Base-by-base conservation (phyloP, 805 yeast species). In the Sugiyamaella smithiae region DNA sequence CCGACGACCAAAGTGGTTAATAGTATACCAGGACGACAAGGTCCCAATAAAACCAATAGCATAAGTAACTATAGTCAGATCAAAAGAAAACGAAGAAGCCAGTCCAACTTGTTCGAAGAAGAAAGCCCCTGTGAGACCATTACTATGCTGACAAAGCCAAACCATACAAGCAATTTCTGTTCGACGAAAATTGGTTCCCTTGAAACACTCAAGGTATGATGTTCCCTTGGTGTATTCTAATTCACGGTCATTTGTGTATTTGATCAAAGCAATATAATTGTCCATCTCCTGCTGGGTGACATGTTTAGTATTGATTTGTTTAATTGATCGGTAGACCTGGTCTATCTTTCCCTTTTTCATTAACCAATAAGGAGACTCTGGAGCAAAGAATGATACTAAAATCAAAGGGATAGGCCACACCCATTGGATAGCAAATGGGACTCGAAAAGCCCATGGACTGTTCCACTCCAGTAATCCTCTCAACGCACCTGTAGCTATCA, bases 391-490 rank as follows among this genome's bases (percentile, higher is more conserved):
- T 8, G 46, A 40, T 11, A 19, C 51, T 3, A 73, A 57, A 17
- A 70, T 56, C 25, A 78, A 58, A 25, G 80, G 80, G 17, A 72
- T 56, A 5, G 80, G 76, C 82, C 81, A 79, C 4, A 71, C 62
- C 83, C 83, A 79, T 63, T 79, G 84, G 11, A 78, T 49, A 2
- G 78, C 82, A 60, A 74, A 78, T 7, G 83, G 82, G 40, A 76
- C 67, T 45, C 71, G 67, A 61, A 75, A 80, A 7, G 78, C 71
- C 65, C 68, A 54, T 22, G 67, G 59, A 23, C 61, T 46, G 2
- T 48, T 50, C 45, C 52, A 58, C 35, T 46, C 29, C 42, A 42
- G 57, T 36, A 66, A 63, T 46, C 66, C 75, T 55, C 67, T 69
- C 55, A 70, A 63, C 19, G 78, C 74, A 48, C 84, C 80, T 12